A percentile compares a stretch with the other conserved stretches of the same genome.
These are phyloP conservation scores for Waltergamsia citrina DNA, from an alignment of 2,329 filamentous ascomycete species.

Conservation along the genomic window DNA sequence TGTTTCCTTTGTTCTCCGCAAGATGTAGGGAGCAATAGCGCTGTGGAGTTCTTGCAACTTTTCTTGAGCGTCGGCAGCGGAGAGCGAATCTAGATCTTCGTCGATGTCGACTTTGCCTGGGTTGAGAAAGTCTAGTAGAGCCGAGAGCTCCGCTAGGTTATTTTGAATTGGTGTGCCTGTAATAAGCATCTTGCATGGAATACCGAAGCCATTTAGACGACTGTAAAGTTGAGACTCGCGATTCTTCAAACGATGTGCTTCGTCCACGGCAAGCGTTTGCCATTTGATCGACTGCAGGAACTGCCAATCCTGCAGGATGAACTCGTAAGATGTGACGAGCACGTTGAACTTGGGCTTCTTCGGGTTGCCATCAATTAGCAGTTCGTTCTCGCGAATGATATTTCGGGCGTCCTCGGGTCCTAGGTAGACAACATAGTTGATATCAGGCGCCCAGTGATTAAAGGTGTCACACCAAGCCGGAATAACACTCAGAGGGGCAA, in stretches of 20 bases:
- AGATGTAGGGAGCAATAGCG: constrained; percentile 86
- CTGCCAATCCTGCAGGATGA: constrained; percentile 75
- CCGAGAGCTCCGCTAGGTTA: constrained; percentile 83
- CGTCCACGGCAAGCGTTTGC: constrained; percentile 94
- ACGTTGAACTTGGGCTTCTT: constrained; percentile 94
- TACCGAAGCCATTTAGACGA: constrained; percentile 75
- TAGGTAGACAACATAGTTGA: constrained; percentile 96
- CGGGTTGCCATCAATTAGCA: constrained; percentile 76
- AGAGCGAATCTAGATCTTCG: constrained; percentile 75
- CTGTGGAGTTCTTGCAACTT: constrained; percentile 81
- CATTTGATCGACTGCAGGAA: constrained; percentile 89
- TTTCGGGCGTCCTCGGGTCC: constrained; percentile 78
- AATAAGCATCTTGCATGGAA: constrained; percentile 84
- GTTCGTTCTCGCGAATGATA: constrained; percentile 83
- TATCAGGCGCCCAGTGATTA: constrained; percentile 87
- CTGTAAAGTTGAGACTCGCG: constrained; percentile 87
- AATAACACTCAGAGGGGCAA: constrained; percentile 95
- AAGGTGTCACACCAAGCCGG: constrained; percentile 98
- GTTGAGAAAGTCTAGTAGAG: constrained; percentile 92
- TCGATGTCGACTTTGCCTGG: constrained; percentile 90
- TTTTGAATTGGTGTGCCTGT: constrained; percentile 98
- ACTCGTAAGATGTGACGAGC: constrained; percentile 96
- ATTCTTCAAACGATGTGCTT: constrained; percentile 95
- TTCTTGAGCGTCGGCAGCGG: constrained; percentile 69
- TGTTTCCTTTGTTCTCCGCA: constrained; percentile 92